These are phyloP conservation scores for Punica granatum DNA, from an alignment of 345 rosid genomes.

Conservation along the genomic window DNA sequence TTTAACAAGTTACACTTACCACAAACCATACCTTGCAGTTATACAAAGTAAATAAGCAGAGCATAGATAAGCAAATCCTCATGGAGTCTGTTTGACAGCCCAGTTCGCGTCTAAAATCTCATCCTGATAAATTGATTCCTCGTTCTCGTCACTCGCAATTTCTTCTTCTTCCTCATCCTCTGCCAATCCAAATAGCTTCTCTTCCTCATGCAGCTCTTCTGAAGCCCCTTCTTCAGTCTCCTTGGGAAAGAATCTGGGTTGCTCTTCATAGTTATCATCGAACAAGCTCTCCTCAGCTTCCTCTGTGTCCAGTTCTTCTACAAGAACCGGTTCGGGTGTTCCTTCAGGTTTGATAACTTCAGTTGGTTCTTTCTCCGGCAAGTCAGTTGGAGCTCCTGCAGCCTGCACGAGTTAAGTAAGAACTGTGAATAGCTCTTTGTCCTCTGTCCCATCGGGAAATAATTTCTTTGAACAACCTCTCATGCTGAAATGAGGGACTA, in stretches of 20 bases:
- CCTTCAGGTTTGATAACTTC: not conserved
- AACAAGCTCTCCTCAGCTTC: not conserved
- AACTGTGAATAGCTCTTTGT: not conserved
- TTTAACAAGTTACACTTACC: too few relatives aligned
- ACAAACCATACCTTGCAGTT: too few relatives aligned
- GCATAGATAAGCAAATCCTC: not conserved
- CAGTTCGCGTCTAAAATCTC: not conserved
- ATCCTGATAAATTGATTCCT: not conserved
- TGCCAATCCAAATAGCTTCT: not conserved
- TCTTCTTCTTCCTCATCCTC: constrained; percentile 2
- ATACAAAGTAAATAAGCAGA: not conserved
- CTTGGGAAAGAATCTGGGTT: not conserved
- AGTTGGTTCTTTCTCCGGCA: constrained; percentile 1
- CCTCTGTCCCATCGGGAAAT: too few relatives aligned
- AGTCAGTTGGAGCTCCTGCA: not conserved
- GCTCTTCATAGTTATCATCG: constrained; percentile 1
- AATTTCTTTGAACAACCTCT: too few relatives aligned
- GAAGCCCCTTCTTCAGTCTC: not conserved
- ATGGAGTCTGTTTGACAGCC: not conserved
- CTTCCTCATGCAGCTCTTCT: not conserved
- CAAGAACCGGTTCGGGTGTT: not conserved
- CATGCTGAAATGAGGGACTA: too few relatives aligned
- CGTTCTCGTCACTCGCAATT: not conserved
- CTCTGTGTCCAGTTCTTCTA: not conserved
- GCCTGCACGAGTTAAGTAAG: not conserved